Evolutionary conservation across 495 filamentous ascomycete genomes (phyloP).

Genomic region (Penicillium odoratum): DNA sequence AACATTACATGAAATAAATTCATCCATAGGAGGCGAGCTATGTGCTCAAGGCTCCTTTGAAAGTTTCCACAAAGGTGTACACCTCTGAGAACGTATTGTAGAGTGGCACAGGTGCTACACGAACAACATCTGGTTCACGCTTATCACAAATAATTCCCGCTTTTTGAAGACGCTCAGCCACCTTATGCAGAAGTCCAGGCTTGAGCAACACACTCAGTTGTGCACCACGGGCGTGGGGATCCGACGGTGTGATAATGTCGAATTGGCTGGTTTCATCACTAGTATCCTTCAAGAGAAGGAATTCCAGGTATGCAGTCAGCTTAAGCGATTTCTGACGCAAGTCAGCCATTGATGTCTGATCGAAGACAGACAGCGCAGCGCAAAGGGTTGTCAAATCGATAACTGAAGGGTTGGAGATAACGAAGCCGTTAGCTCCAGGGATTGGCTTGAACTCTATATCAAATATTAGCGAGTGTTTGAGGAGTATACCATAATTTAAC

Average conservation of each 20-base stretch:
- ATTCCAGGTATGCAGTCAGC: conserved; percentile 79
- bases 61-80: conserved; percentile 66
- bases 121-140: conserved; percentile 84
- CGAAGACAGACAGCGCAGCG: conserved; percentile 77
- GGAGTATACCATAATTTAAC: conserved; percentile 9
- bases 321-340: conserved; percentile 73
- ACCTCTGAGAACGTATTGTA: conserved; percentile 87
- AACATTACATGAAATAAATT: not conserved
- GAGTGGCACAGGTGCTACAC: conserved; percentile 88
- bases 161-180: conserved; percentile 67
- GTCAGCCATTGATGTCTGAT: conserved; percentile 64
- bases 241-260: conserved; percentile 75
- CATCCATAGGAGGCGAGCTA: not conserved
- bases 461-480: conserved; percentile 11
- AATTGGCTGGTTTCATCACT: conserved; percentile 39
- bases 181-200: conserved; percentile 65
- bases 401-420: conserved; percentile 60
- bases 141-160: conserved; percentile 82
- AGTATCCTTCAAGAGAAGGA: conserved; percentile 55
- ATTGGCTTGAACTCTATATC: conserved; percentile 67
- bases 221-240: conserved; percentile 73
- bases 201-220: conserved; percentile 77
- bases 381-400: conserved; percentile 64
- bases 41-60: conserved; percentile 33
- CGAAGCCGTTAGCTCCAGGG: conserved; percentile 61